Base-by-base conservation (phyloP, 2,329 filamentous ascomycete species). In the Alternaria postmessia region DNA sequence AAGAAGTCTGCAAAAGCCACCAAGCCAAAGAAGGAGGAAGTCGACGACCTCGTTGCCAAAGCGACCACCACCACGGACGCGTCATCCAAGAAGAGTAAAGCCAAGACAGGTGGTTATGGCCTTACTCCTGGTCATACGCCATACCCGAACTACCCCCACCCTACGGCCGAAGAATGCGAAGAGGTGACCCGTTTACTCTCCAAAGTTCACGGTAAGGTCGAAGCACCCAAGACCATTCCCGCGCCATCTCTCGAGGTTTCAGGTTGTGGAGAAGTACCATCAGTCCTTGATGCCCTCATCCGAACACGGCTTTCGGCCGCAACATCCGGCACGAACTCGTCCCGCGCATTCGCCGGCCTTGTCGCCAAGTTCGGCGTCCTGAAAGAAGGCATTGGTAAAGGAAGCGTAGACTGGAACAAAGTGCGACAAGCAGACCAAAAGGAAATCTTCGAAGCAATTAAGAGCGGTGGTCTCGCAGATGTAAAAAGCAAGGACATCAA, bases 401-500 rank as follows among this genome's bases (percentile, higher is more conserved):
- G 89, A 3, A 91, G 89, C 55, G 89, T 93, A 7, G 82, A 93
- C 72, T 94, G 91, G 90, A 87, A 92, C 66, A 87, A 86, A 9
- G 89, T 94, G 2, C 86, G 88, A 22, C 76, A 80, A 26, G 86
- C 88, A 2, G 76, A 86, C 1, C 74, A 86, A 5, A 81, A 85
- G 39, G 86, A 90, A 6, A 81, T 95, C n/a, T 86, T 86, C 46
- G 80, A 89, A 51, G 86, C 90, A 0, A 93, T 95, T 71, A 88
- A 87, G 66, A 79, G 81, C 7, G 91, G 91, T 9, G 93, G 93
- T 0, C 81, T 94, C 2, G 89, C 88, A 3, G 84, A 86, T n/a
- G 82, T 83, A 16, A 95, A 94, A 77, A 89, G 87, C 60, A 88
- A 85, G 53, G 83, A 89, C 65, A 92, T 96, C 71, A 93, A 94